These are phyloP conservation scores for Solanum clarkiae DNA, from an alignment of 257 asterid species.

Conservation along the genomic window DNA sequence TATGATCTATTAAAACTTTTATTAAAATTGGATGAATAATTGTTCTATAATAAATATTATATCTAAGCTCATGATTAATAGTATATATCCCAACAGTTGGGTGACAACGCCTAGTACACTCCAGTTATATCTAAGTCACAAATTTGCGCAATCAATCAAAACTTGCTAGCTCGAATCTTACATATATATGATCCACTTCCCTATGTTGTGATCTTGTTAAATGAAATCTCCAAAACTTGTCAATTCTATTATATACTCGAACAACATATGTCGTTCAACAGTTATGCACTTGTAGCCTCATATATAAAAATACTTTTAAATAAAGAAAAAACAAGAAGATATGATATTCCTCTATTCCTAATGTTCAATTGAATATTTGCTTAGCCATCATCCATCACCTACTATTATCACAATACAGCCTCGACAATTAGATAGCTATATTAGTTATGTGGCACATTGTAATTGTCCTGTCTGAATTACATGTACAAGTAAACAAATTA, in stretches of 20 bases:
- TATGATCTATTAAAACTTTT: too few relatives aligned
- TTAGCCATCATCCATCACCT: background rate
- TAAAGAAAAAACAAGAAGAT: too few relatives aligned
- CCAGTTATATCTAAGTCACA: background rate
- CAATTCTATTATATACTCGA: background rate
- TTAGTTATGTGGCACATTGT: background rate
- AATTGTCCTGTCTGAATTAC: background rate
- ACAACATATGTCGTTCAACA: too few relatives aligned
- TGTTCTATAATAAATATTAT: too few relatives aligned
- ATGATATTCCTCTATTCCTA: background rate
- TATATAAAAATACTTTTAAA: too few relatives aligned
- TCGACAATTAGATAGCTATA: background rate
- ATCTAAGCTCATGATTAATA: too few relatives aligned
- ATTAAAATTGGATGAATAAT: too few relatives aligned
- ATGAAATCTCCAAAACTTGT: background rate
- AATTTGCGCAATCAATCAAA: background rate
- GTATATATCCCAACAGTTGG: background rate
- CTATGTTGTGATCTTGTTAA: background rate
- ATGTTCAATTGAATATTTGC: background rate
- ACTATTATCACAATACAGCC: background rate
- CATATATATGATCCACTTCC: too few relatives aligned
- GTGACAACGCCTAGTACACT: background rate
- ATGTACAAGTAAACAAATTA: background rate
- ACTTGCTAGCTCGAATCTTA: background rate
- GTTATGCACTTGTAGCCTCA: background rate